Evolutionary conservation across 345 rosid genomes (phyloP).

Genomic region (Populus ilicifolia): DNA sequence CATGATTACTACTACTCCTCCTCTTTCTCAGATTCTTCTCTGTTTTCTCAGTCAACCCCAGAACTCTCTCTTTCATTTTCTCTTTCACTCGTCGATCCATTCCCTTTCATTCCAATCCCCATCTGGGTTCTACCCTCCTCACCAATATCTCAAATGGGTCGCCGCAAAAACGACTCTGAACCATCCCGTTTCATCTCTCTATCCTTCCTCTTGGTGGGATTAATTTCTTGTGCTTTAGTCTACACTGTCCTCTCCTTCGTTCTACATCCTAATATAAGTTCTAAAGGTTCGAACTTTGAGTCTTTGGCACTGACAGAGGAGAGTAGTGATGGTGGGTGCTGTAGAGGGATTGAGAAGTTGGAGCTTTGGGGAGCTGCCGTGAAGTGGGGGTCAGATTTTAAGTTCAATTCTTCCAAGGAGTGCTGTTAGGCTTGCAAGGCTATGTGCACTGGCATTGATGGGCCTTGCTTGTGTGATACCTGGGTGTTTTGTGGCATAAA

Average conservation of each 20-base stretch:
- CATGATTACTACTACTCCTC: not conserved
- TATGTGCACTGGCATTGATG: conserved; percentile 79
- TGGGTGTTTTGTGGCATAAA: conserved; percentile 88
- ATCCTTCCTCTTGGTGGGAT: conserved; percentile 47
- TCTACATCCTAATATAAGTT: conserved; percentile 31
- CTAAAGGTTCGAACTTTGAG: conserved; percentile 6
- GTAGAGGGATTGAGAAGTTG: conserved; percentile 74
- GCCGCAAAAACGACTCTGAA: conserved; percentile 54
- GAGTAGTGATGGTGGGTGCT: conserved; percentile 43
- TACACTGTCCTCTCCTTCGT: conserved; percentile 59
- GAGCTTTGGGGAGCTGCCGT: conserved; percentile 98
- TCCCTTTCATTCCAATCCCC: not conserved
- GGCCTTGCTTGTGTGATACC: conserved; percentile 94
- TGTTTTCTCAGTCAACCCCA: conserved; percentile 11
- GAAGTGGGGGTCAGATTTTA: conserved; percentile 94
- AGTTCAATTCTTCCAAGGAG: conserved; percentile 61
- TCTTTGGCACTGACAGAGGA: conserved; percentile 16
- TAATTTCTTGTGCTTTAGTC: conserved; percentile 56
- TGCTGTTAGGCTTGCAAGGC: conserved; percentile 87
- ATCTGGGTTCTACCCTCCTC: conserved; percentile 5
- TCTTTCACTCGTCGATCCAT: not conserved
- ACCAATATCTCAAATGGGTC: conserved; percentile 50
- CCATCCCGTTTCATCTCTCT: conserved; percentile 52
- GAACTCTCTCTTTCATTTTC: not conserved
- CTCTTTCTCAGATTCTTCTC: not conserved